These are phyloP conservation scores for Turritis glabra DNA, from an alignment of 345 rosid species.

Conservation along the genomic window DNA sequence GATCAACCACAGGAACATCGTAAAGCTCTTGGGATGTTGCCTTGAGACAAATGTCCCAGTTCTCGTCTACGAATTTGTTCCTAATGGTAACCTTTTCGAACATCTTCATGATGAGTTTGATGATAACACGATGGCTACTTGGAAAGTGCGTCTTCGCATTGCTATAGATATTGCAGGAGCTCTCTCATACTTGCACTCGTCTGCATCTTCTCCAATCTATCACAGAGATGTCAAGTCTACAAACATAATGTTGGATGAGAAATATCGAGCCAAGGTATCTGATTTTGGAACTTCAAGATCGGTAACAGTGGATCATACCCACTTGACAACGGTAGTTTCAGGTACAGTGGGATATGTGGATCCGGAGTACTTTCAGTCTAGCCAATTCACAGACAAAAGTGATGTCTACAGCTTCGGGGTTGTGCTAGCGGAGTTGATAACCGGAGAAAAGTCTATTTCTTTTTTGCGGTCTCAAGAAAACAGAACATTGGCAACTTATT, in stretches of 20 bases:
- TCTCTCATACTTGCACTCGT: constrained; percentile 10
- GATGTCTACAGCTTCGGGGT: constrained; percentile 4
- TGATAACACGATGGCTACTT: background rate
- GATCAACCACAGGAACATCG: constrained; percentile 1
- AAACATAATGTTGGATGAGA: constrained; percentile 17
- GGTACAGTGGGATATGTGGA: constrained; percentile 7
- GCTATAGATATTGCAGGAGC: constrained; percentile 14
- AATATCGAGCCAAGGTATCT: constrained; percentile 11
- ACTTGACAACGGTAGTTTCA: constrained; percentile 8
- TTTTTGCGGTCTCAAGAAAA: constrained; percentile 4
- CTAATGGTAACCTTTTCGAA: constrained; percentile 22
- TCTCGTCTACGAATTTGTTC: background rate
- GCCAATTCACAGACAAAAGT: background rate
- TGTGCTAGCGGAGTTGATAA: background rate
- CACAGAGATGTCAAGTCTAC: constrained; percentile 6
- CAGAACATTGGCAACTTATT: constrained; percentile 17
- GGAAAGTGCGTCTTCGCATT: constrained; percentile 2
- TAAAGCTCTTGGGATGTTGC: constrained; percentile 1
- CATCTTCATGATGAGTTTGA: constrained; percentile 11
- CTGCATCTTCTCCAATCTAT: background rate
- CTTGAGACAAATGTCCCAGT: constrained; percentile 1
- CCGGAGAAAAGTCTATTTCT: constrained; percentile 3
- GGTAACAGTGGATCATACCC: constrained; percentile 23
- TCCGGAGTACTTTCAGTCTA: constrained; percentile 11
- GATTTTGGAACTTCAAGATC: constrained; percentile 25